A percentile compares a stretch with the other conserved stretches of the same genome.
phyloP scores from a whole-genome alignment of 371 early-diverging fungal genomes.

The Mortierella sp. region DNA sequence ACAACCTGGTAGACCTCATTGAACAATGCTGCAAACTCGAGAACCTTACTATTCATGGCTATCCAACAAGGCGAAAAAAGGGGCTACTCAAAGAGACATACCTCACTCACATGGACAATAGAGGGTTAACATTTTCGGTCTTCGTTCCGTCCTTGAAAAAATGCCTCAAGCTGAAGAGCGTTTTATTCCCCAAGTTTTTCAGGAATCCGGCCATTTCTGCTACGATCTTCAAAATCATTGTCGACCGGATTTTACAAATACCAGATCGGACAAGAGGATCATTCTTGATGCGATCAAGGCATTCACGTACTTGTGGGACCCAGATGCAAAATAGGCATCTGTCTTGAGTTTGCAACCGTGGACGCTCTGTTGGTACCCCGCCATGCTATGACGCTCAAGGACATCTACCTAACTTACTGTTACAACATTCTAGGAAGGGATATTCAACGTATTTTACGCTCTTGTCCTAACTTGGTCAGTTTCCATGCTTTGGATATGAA shows the following conservation, averaged over 20 bases:
- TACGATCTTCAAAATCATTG: not conserved
- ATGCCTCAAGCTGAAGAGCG: not conserved
- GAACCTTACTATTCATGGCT: not conserved
- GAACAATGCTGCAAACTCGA: not conserved
- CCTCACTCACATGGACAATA: not conserved
- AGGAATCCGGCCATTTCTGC: no score
- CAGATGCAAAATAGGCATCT: not conserved
- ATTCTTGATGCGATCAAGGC: not conserved
- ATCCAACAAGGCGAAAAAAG: no score
- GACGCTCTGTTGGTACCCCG: not conserved
- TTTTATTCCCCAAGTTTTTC: not conserved
- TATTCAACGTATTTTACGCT: not conserved
- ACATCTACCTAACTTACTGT: not conserved
- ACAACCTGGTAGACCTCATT: not conserved
- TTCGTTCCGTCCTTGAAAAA: not conserved
- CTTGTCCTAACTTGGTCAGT: not conserved
- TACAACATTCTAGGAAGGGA: not conserved
- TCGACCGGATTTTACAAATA: not conserved
- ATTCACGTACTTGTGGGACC: not conserved
- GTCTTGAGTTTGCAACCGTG: not conserved
- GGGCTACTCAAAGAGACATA: no score
- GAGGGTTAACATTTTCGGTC: no score
- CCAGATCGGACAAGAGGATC: not conserved
- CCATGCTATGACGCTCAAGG: not conserved
- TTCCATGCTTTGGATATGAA: conserved; percentile 3